Conservation (phyloP, 83 land plant genomes). For the Picea abies region DNA sequence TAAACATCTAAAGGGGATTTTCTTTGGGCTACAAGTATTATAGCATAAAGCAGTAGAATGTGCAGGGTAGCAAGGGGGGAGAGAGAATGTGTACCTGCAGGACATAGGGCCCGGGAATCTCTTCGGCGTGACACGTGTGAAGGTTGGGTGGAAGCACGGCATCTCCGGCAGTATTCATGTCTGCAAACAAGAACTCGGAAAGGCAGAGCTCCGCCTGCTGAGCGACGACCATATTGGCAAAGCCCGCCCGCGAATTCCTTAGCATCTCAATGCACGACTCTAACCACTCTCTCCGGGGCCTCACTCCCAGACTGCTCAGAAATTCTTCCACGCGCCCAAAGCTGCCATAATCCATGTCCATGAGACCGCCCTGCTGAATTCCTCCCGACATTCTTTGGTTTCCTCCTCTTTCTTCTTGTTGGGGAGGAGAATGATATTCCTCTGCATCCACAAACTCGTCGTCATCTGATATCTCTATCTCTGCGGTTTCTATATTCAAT, state of each 20-base stretch:
- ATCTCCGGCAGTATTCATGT: constrained; percentile 69
- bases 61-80: not conserved
- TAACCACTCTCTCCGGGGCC: constrained; percentile 54
- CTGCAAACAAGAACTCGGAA: constrained; percentile 57
- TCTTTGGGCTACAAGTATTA: not conserved
- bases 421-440: constrained; percentile 25
- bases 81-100: constrained; percentile 56
- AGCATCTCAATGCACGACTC: constrained; percentile 40
- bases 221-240: constrained; percentile 24
- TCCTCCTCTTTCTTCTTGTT: not conserved
- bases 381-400: not conserved
- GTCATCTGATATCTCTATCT: constrained; percentile 17
- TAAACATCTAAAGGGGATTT: too few species aligned
- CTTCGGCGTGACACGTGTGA: constrained; percentile 57
- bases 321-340: constrained; percentile 32
- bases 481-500: too few species aligned
- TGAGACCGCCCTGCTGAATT: not conserved
- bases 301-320: constrained; percentile 47
- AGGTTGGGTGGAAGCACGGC: constrained; percentile 68
- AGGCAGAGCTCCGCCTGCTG: constrained; percentile 64
- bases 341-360: not conserved
- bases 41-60: not conserved
- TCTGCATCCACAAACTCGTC: constrained; percentile 54
- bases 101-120: constrained; percentile 83
- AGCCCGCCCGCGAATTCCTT: constrained; percentile 32